A percentile compares a stretch with the other conserved stretches of the same genome.
These are phyloP conservation scores for Trichosporon faecale DNA, from an alignment of 1,284 basidiomycete species.

Conservation along the genomic window DNA sequence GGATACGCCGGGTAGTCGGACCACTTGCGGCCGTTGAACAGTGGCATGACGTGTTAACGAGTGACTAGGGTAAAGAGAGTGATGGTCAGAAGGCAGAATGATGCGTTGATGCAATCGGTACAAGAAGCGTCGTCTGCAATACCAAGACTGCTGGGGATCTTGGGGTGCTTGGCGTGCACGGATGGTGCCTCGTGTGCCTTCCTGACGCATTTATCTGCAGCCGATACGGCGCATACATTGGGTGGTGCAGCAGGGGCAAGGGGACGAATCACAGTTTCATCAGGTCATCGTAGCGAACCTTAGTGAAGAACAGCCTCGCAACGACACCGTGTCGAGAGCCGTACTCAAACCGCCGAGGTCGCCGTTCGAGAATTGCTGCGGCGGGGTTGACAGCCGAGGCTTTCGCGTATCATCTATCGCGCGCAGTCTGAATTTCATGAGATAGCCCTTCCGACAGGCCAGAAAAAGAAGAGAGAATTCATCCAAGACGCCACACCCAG, in stretches of 20 bases:
- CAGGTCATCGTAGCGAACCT: not conserved
- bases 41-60: not conserved
- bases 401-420: not conserved
- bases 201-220: not conserved
- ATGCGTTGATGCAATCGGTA: not conserved
- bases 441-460: not conserved
- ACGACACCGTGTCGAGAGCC: not conserved
- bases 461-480: not conserved
- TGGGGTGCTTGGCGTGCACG: not conserved
- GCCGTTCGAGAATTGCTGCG: not conserved
- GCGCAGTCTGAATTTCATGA: not conserved
- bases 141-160: not conserved
- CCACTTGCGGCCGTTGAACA: constrained; percentile 9
- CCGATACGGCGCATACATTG: not conserved
- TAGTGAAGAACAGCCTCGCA: not conserved
- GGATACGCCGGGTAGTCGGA: constrained; percentile 2
- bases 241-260: not conserved
- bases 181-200: not conserved
- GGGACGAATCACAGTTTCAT: not conserved
- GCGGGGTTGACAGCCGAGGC: not conserved
- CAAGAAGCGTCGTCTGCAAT: not conserved
- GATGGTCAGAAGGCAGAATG: not conserved
- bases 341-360: not conserved
- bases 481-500: not conserved
- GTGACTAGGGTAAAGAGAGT: not conserved